A percentile compares a stretch with the other conserved stretches of the same genome.
Conservation (phyloP, 495 filamentous ascomycete genomes). For the Podospora pseudoanserina region DNA sequence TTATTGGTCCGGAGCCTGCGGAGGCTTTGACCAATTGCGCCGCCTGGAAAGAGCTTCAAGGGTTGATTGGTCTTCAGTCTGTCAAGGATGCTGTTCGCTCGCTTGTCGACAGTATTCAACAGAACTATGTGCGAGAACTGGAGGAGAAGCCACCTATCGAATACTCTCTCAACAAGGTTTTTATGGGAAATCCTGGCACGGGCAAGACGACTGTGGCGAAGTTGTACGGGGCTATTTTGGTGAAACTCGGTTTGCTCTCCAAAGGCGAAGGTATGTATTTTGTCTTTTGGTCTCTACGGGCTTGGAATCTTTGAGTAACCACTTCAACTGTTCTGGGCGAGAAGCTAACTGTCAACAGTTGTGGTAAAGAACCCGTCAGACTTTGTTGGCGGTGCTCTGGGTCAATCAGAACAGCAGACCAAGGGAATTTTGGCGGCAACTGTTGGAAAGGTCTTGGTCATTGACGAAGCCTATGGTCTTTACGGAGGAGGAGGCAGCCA, state of each 20-base stretch:
- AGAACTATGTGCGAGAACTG: constrained; percentile 62
- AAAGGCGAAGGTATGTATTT: constrained; percentile 57
- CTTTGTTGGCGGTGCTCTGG: constrained; percentile 62
- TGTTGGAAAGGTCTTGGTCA: constrained; percentile 69
- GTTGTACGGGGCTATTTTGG: constrained; percentile 64
- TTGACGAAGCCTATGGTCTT: constrained; percentile 71
- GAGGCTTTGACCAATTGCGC: constrained; percentile 44
- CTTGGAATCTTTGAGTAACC: not conserved
- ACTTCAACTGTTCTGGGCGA: not conserved
- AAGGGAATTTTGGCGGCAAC: constrained; percentile 66
- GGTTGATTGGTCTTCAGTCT: constrained; percentile 54
- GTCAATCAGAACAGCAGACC: constrained; percentile 65
- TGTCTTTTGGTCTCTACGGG: not conserved
- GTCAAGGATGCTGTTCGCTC: constrained; percentile 61
- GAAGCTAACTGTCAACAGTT: constrained; percentile 38
- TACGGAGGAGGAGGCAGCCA: constrained; percentile 27
- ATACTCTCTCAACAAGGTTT: constrained; percentile 65
- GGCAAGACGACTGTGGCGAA: constrained; percentile 77
- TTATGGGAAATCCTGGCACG: constrained; percentile 67
- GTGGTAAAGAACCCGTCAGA: constrained; percentile 70
- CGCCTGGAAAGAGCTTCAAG: constrained; percentile 59
- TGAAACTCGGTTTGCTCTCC: constrained; percentile 55
- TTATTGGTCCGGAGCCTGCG: constrained; percentile 65
- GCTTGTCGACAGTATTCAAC: constrained; percentile 56
- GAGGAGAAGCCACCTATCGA: constrained; percentile 53